Base-by-base conservation (phyloP, 345 rosid genomes). In the Syzygium grande region DNA sequence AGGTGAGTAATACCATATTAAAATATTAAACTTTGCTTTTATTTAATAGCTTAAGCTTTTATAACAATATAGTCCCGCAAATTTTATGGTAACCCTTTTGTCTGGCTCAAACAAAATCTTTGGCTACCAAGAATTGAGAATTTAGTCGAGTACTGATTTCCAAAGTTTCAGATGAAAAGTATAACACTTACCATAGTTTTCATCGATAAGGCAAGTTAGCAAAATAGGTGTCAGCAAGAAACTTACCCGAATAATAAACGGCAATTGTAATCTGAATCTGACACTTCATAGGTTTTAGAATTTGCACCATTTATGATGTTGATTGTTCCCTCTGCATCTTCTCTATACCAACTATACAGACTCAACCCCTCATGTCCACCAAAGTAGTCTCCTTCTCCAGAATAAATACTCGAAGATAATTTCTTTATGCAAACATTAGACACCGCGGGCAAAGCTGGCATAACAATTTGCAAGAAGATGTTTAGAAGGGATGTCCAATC, bases 321-420 rank as follows among this genome's bases (percentile, higher is more conserved):
- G 85, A 94, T 92, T 85, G 93, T 94, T 90, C 99, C 98, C 61
- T 94, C 98, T 63, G 86, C 89, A 87, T 93, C 89, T 92, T 95
- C 98, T 94, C 99, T 95, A 87, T 96, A 95, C 99, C 99, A 98
- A 92, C 98, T 95, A 89, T 94, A 96, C 90, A 95, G 91, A 91
- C 99, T 98, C 87, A 90, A 90, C 78, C 99, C 99, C 92, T 95
- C 98, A 51, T 94, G 92, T 86, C 99, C 99, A 90, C 99, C 99
- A 93, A 94, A 98, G 89, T 96, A 98, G 89, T 95, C 94, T 86
- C 99, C 99, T 92, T 94, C 96, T 83, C 99, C 99, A 89, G 93
- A 90, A 93, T 95, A 98, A 52, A 91, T 88, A 85, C 95, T 92
- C 84, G 87, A 89, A 87, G 95, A 93, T 56, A 95, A 88, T 91